A percentile compares a stretch with the other conserved stretches of the same genome.
Conservation (phyloP, 2,329 filamentous ascomycete species). For the Colletotrichum filicis region DNA sequence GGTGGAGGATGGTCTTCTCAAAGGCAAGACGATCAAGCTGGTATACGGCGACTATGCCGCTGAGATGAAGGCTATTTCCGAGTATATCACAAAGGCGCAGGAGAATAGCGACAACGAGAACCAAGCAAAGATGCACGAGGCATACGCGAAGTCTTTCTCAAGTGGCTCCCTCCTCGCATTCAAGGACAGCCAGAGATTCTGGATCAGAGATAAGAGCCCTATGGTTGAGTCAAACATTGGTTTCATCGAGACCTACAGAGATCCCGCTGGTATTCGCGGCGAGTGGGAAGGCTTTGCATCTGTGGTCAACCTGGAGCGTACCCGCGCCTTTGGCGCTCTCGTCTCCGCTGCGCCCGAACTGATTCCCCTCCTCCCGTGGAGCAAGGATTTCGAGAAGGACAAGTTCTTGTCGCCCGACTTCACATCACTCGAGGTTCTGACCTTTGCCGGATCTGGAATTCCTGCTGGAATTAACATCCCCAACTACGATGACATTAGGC, state of each 20-base stretch:
- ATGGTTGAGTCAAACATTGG: constrained; percentile 79
- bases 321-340: constrained; percentile 85
- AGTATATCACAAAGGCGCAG: constrained; percentile 75
- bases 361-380: constrained; percentile 92
- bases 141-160: constrained; percentile 81
- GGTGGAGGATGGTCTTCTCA: constrained; percentile 67
- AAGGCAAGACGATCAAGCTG: constrained; percentile 76
- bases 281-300: constrained; percentile 90
- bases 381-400: constrained; percentile 91
- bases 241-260: constrained; percentile 87
- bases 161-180: constrained; percentile 80
- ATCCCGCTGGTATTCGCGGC: constrained; percentile 82
- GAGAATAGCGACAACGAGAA: constrained; percentile 78
- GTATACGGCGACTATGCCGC: constrained; percentile 80
- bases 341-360: constrained; percentile 83
- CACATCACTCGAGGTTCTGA: constrained; percentile 90
- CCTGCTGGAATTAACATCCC: constrained; percentile 76
- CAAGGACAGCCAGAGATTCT: constrained; percentile 82
- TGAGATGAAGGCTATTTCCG: constrained; percentile 76
- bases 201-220: constrained; percentile 86
- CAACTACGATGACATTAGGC: constrained; percentile 82
- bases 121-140: constrained; percentile 77
- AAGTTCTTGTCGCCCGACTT: constrained; percentile 96
- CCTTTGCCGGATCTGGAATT: constrained; percentile 75
- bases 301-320: constrained; percentile 90